Conservation (phyloP, 2,329 filamentous ascomycete genomes). For the Aureobasidium sp. region DNA sequence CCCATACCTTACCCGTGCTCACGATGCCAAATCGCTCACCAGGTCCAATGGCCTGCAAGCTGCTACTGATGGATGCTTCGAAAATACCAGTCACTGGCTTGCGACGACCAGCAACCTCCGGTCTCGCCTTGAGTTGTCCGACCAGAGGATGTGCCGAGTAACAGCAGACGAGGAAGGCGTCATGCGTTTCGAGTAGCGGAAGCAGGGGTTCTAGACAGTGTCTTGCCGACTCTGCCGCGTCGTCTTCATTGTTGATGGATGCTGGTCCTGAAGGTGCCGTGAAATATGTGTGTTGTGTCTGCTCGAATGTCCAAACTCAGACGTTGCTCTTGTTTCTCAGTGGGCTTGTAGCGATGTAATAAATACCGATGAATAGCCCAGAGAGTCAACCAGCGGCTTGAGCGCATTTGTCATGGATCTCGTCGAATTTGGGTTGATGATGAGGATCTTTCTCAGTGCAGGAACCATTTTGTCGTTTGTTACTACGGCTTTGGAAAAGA, state of each 20-base stretch:
- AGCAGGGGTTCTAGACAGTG: slow-evolving; percentile 52
- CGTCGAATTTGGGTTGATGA: slow-evolving; percentile 76
- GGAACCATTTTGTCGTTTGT: slow-evolving; percentile 6
- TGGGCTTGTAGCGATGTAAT: slow-evolving; percentile 23
- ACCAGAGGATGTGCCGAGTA: slow-evolving; percentile 81
- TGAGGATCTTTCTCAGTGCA: slow-evolving; percentile 41
- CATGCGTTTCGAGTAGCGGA: slow-evolving; percentile 41
- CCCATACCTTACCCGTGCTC: slow-evolving; percentile 79
- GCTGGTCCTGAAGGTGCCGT: slow-evolving; percentile 58
- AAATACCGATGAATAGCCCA: slow-evolving; percentile 36
- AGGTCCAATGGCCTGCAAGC: slow-evolving; percentile 46
- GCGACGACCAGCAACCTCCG: slow-evolving; percentile 25
- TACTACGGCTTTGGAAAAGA: background rate
- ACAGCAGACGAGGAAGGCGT: slow-evolving; percentile 80
- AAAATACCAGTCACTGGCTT: slow-evolving; percentile 73
- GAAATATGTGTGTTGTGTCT: slow-evolving; percentile 50
- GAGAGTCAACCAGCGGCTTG: slow-evolving; percentile 38
- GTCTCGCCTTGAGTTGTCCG: slow-evolving; percentile 42
- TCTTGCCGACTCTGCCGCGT: slow-evolving; percentile 54
- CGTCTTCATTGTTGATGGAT: slow-evolving; percentile 69
- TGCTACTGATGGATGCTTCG: slow-evolving; percentile 62
- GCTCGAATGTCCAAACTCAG: slow-evolving; percentile 27
- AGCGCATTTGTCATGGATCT: slow-evolving; percentile 61
- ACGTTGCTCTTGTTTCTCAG: background rate
- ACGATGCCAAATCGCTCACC: slow-evolving; percentile 70